phyloP scores from a whole-genome alignment of 805 yeast species.

The Saccharomycopsis sp. region DNA sequence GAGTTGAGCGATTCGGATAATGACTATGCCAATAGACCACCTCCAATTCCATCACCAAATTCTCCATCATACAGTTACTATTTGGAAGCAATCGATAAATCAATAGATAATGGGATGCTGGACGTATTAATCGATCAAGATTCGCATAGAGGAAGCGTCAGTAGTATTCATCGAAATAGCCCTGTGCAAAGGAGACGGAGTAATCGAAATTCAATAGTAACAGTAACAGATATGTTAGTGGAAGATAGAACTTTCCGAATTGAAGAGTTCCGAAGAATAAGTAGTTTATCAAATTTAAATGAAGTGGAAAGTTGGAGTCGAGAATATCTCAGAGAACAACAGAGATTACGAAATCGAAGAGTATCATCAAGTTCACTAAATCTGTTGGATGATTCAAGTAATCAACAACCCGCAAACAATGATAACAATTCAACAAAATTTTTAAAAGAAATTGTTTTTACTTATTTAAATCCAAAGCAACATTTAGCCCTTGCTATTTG shows the following conservation, averaged over 20 bases:
- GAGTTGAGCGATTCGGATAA: no score
- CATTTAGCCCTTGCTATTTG: constrained; percentile 73
- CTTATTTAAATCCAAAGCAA: constrained; percentile 66
- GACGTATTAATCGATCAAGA: neutral
- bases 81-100: constrained; percentile 9
- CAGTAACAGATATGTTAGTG: neutral
- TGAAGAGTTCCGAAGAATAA: neutral
- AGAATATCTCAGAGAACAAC: neutral
- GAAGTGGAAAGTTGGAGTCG: neutral
- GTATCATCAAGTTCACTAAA: neutral
- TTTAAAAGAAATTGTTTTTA: constrained; percentile 33
- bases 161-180: constrained; percentile 7
- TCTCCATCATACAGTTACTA: constrained; percentile 25
- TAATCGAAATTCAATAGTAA: neutral
- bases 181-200: constrained; percentile 3
- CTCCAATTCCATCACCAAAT: constrained; percentile 30
- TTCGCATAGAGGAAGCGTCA: neutral
- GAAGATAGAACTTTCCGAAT: no score
- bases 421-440: constrained; percentile 19
- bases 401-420: neutral
- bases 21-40: constrained; percentile 36
- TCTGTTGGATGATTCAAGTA: neutral
- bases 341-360: neutral
- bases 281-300: neutral
- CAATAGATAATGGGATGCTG: neutral